Evolutionary conservation across 2,329 filamentous ascomycete genomes (phyloP), one percentile per base, ranked within the genome.

Genomic region (Fusarium anthophilum): DNA sequence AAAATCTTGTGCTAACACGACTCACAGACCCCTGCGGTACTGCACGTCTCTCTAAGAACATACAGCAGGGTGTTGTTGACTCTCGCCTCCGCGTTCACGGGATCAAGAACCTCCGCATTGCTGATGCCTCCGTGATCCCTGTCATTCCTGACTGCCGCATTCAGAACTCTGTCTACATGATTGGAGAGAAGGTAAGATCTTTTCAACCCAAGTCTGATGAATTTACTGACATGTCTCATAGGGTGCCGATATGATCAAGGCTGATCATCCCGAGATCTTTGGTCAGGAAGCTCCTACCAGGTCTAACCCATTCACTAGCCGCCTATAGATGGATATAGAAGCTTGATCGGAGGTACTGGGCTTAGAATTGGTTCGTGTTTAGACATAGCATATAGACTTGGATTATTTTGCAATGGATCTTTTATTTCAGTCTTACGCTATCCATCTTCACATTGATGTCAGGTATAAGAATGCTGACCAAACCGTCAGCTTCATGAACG

Each of bases 151-250:
- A 84, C 84, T 88, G 81, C 51, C 85, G 88, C 5, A 90, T 90
- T 59, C 89, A 91, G 78, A 90, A 89, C 74, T 84, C 87, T 5
- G 89, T 91, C 8, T 91, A 91, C 75, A 89, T 88, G 86, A 78
- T 90, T 66, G 89, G 82, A 24, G 89, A 91, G 77, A 91, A 87
- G 83, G 82, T 44, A 1, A 45, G 39, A 28, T 3, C 4, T 9
- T 5, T 10, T 24, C 3, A 2, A 1, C 5, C 3, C n/a, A 3
- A 12, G 13, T 9, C 1, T 17, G 2, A 1, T 57, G 14, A 3
- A 5, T 20, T 14, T 0, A 18, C 59, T 62, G 9, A 62, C 38
- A 20, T 11, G 4, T 22, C 6, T 24, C 3, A 1, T 6, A 57
- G 59, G 39, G 59, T 11, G 50, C 59, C 24, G 59, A 62, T 5